Evolutionary conservation across 1,139 yeast genomes (phyloP), one percentile per base, ranked within the genome.

Genomic region (Kluyveromyces sp.): DNA sequence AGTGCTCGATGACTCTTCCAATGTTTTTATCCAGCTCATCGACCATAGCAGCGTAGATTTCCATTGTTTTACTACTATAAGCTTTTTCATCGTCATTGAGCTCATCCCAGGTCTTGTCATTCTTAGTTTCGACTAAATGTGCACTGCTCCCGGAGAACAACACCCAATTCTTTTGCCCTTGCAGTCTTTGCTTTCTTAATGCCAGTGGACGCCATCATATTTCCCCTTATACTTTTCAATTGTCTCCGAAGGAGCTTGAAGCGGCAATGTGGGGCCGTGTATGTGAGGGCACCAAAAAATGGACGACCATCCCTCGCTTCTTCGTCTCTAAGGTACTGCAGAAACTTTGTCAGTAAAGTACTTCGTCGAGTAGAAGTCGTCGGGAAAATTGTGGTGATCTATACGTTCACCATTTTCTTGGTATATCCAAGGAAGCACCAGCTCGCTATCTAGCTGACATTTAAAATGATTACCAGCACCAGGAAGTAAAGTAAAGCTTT

Each of bases 211-310:
- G 8, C 62, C 66, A 52, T 74, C 72, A 54, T 77, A 77, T 7
- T 60, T 54, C 1, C 80, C 81, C 44, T 65, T 64, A 59, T 78
- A 78, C 51, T 76, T 76, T 3, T 61, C 67, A 47, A 75, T 68
- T 25, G 66, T 55, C 5, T 74, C 74, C 40, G 61, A 60, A 2
- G 79, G 80, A 0, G 82, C 82, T 60, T 77, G 82, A 49, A 71
- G 69, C 5, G 82, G 82, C 82, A 78, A 57, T 77, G 82, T 2
- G 82, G 82, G 1, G 82, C 81, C 3, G 81, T 76, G 51, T 74
- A 77, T 2, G 82, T 76, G 47, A 77, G 60, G 41, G 68, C 61
- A 1, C 78, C 79, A 52, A 76, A 74, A 50, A 75, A 78, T 6
- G 82, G 82, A 50, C 72, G 60, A n/a, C 61, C 71, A 2, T 56